Conservation (phyloP, 2,329 filamentous ascomycete species). For the Paracamarosporium sp. region DNA sequence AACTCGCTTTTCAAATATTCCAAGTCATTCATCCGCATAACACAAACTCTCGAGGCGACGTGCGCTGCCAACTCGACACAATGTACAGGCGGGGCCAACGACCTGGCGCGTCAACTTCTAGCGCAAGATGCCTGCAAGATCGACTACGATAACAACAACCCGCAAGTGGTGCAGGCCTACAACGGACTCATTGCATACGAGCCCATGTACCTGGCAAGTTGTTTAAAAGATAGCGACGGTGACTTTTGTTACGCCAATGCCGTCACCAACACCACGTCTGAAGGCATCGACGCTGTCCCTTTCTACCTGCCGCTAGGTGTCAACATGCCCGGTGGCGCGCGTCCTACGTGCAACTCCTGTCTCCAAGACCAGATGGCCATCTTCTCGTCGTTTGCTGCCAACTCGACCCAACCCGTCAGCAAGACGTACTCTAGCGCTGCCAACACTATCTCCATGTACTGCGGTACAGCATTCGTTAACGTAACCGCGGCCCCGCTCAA, state of each 20-base stretch:
- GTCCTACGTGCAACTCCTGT: conserved; percentile 79
- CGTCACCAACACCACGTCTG: conserved; percentile 74
- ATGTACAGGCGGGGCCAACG: conserved; percentile 71
- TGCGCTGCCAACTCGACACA: conserved; percentile 71
- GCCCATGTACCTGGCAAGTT: conserved; percentile 79
- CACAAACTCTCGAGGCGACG: conserved; percentile 77
- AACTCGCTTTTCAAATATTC: conserved; percentile 81
- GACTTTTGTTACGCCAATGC: conserved; percentile 83
- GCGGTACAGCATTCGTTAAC: conserved; percentile 63
- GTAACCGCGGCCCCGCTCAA: conserved; percentile 54
- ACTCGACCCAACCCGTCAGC: conserved; percentile 70
- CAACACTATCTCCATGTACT: conserved; percentile 71
- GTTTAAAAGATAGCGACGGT: conserved; percentile 71
- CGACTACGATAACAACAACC: conserved; percentile 73
- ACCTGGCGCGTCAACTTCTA: conserved; percentile 71
- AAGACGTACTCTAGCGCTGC: conserved; percentile 76
- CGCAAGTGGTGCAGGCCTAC: conserved; percentile 76
- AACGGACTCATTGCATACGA: conserved; percentile 78
- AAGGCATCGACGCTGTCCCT: conserved; percentile 73
- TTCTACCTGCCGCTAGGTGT: conserved; percentile 87
- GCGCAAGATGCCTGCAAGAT: conserved; percentile 69
- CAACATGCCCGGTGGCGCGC: conserved; percentile 68
- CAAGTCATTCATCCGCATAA: conserved; percentile 73
- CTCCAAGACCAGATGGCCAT: conserved; percentile 81
- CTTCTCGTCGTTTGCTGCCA: conserved; percentile 72